Conservation (phyloP, 805 yeast species). For the Kodamaea kaohsiungensis region DNA sequence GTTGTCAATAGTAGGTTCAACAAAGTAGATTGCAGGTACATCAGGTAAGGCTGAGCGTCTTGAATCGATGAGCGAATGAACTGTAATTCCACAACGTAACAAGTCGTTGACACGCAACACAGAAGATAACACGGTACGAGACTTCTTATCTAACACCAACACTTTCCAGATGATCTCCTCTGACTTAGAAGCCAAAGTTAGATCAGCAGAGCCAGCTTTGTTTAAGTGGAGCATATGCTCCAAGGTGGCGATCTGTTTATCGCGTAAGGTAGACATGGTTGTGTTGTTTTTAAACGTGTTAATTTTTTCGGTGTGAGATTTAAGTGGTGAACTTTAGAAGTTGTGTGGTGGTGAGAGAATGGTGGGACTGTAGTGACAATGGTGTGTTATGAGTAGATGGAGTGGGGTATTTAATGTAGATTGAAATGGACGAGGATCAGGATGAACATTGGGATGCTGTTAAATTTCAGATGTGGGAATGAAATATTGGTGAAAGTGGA, state of each 20-base stretch:
- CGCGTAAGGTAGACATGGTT: conserved; percentile 20
- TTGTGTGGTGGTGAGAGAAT: too few species aligned
- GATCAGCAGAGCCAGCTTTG: conserved; percentile 55
- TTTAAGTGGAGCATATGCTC: conserved; percentile 87
- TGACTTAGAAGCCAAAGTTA: conserved; percentile 54
- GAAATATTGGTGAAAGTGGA: too few species aligned
- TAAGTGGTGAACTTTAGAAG: too few species aligned
- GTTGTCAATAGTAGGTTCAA: conserved; percentile 83
- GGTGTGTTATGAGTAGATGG: too few species aligned
- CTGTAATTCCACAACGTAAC: conserved; percentile 86
- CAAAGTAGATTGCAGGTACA: conserved; percentile 91
- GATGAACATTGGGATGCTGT: too few species aligned
- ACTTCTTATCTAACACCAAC: conserved; percentile 73
- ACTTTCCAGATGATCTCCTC: conserved; percentile 90
- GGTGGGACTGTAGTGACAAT: too few species aligned
- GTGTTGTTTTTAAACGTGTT: conserved; percentile 1
- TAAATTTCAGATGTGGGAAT: too few species aligned
- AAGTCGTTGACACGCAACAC: conserved; percentile 92
- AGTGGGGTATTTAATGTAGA: too few species aligned
- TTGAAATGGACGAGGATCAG: too few species aligned
- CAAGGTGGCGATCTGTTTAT: conserved; percentile 37
- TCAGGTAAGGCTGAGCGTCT: conserved; percentile 85
- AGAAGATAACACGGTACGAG: conserved; percentile 85
- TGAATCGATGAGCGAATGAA: conserved; percentile 73
- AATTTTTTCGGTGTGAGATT: not conserved